A percentile compares a stretch with the other conserved stretches of the same genome.
phyloP scores from a whole-genome alignment of 2,329 filamentous ascomycete species.

The Fusarium falciforme region DNA sequence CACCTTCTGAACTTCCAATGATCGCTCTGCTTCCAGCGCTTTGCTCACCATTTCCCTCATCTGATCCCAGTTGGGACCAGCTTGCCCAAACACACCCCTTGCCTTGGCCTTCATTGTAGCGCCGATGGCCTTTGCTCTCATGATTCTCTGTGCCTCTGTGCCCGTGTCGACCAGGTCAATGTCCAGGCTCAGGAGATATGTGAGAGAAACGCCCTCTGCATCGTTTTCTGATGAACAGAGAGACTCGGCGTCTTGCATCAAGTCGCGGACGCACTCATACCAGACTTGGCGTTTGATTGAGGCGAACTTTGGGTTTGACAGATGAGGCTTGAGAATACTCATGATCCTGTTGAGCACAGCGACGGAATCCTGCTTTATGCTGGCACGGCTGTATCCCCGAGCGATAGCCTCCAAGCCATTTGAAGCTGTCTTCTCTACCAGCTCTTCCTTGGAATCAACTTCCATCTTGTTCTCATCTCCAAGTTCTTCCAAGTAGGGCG shows the following conservation, averaged over 20 bases:
- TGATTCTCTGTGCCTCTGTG: slow-evolving; percentile 63
- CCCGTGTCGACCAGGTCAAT: slow-evolving; percentile 58
- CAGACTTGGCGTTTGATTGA: slow-evolving; percentile 62
- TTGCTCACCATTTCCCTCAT: slow-evolving; percentile 48
- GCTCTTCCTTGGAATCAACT: slow-evolving; percentile 66
- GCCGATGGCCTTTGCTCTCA: slow-evolving; percentile 59
- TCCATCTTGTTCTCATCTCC: slow-evolving; percentile 75
- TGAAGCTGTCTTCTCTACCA: slow-evolving; percentile 57
- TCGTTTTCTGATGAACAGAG: slow-evolving; percentile 32
- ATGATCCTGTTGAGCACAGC: slow-evolving; percentile 55
- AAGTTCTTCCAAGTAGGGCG: slow-evolving; percentile 69
- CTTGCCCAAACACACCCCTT: slow-evolving; percentile 55
- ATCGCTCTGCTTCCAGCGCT: slow-evolving; percentile 56
- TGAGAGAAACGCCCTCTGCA: slow-evolving; percentile 39
- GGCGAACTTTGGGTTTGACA: slow-evolving; percentile 53
- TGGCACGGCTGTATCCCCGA: slow-evolving; percentile 59
- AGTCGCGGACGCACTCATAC: slow-evolving; percentile 61
- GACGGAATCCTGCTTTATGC: slow-evolving; percentile 51
- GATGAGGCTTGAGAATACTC: slow-evolving; percentile 54
- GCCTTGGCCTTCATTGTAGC: slow-evolving; percentile 56
- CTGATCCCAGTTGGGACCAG: slow-evolving; percentile 41
- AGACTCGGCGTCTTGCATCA: slow-evolving; percentile 57
- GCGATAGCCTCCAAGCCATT: slow-evolving; percentile 64
- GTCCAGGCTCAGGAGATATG: slow-evolving; percentile 61
- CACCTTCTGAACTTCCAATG: slow-evolving; percentile 58